Evolutionary conservation across 805 yeast species (phyloP).

Genomic region (Lachancea lanzarotensis): DNA sequence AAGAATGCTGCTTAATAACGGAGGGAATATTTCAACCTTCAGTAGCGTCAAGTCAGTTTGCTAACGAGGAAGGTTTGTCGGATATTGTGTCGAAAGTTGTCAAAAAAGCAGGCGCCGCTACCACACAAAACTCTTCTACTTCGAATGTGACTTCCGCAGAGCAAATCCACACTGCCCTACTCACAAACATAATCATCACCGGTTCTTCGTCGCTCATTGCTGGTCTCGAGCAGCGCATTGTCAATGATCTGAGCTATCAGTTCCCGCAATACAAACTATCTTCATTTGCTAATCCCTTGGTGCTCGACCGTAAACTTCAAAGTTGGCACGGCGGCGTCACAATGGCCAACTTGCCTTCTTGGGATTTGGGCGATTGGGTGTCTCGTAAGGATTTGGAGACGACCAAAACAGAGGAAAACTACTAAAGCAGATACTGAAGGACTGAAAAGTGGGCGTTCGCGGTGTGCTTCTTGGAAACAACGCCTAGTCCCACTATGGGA

Average conservation of each 20-base stretch:
- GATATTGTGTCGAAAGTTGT: slow-evolving; percentile 24
- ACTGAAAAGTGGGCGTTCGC: neutral
- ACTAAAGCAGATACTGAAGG: neutral
- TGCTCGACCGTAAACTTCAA: slow-evolving; percentile 66
- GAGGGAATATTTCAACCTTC: slow-evolving; percentile 29
- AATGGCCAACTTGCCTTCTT: slow-evolving; percentile 26
- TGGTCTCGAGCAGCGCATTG: slow-evolving; percentile 73
- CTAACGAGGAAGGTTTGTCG: slow-evolving; percentile 23
- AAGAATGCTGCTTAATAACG: slow-evolving; percentile 22
- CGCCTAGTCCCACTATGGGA: no score
- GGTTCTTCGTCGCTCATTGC: slow-evolving; percentile 76
- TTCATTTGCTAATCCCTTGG: slow-evolving; percentile 73
- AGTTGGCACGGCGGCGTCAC: slow-evolving; percentile 75
- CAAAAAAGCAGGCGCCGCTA: slow-evolving; percentile 25
- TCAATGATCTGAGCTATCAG: slow-evolving; percentile 41
- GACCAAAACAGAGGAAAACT: neutral
- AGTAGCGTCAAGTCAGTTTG: slow-evolving; percentile 14
- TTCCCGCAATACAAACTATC: slow-evolving; percentile 84
- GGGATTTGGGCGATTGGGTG: slow-evolving; percentile 29
- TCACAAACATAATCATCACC: slow-evolving; percentile 64
- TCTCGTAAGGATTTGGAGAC: slow-evolving; percentile 19
- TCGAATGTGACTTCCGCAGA: slow-evolving; percentile 21
- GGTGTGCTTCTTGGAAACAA: no score
- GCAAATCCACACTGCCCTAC: slow-evolving; percentile 25
- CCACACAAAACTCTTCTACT: slow-evolving; percentile 15